phyloP scores from a whole-genome alignment of 768 basidiomycete species.

The Suillus cothurnatus region DNA sequence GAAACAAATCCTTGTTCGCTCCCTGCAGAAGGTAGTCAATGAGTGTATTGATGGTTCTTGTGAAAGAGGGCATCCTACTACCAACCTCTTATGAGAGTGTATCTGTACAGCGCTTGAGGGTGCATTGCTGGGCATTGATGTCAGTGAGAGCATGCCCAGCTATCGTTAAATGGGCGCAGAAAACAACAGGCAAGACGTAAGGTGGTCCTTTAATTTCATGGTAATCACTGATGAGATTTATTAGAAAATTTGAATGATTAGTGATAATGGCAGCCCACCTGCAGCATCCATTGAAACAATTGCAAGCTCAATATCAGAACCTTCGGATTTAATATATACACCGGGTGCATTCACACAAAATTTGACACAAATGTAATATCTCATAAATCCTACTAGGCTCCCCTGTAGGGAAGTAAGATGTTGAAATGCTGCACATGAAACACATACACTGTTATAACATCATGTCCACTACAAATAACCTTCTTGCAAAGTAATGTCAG shows the following conservation, averaged over 20 bases:
- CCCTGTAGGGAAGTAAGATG: too few relatives aligned
- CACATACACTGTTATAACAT: too few relatives aligned
- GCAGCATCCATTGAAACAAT: neutral
- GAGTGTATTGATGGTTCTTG: neutral
- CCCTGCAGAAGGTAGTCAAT: neutral
- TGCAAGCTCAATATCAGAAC: neutral
- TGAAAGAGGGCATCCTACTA: neutral
- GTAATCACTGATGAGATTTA: neutral
- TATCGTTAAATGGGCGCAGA: too few relatives aligned
- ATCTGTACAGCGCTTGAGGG: neutral
- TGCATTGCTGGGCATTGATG: neutral
- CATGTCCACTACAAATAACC: too few relatives aligned
- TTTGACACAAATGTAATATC: too few relatives aligned
- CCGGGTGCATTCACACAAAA: too few relatives aligned
- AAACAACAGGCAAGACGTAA: neutral
- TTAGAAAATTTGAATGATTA: neutral
- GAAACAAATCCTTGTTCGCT: neutral
- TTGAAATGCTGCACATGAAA: too few relatives aligned
- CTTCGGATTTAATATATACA: too few relatives aligned
- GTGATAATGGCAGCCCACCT: neutral
- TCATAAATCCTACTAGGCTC: neutral
- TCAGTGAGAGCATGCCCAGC: neutral
- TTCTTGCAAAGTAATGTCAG: neutral
- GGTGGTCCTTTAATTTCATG: neutral
- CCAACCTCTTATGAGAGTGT: neutral